These are phyloP conservation scores for Spinellus fusiger DNA, from an alignment of 192 early-diverging fungal genomes.

Conservation along the genomic window DNA sequence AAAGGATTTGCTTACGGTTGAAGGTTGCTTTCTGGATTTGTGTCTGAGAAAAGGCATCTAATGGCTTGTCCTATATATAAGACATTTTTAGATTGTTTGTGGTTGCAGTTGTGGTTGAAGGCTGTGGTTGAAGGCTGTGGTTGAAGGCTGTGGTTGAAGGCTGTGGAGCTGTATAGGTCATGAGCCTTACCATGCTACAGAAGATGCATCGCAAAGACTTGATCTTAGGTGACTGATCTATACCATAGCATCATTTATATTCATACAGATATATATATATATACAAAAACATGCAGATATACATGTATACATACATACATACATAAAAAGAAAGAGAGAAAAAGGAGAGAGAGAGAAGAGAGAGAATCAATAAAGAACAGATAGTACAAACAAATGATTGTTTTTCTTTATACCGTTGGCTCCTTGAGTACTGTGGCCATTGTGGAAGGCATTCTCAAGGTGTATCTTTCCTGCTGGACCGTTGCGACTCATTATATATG, in stretches of 20 bases:
- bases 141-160: neutral
- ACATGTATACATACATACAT: too few relatives aligned
- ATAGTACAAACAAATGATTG: neutral
- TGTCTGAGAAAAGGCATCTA: constrained; percentile 33
- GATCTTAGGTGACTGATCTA: neutral
- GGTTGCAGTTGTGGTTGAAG: neutral
- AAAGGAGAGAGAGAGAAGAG: neutral
- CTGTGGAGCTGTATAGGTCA: neutral
- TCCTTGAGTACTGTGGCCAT: neutral
- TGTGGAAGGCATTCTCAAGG: neutral
- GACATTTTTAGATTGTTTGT: neutral
- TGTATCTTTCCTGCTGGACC: neutral
- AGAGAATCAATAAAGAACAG: neutral
- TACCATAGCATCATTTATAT: neutral
- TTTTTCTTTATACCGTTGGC: neutral
- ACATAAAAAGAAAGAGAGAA: neutral
- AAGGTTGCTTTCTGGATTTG: constrained; percentile 31
- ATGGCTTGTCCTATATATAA: constrained; percentile 21
- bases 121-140: neutral
- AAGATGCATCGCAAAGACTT: constrained; percentile 9
- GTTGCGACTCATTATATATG: neutral
- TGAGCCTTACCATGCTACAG: constrained; percentile 7
- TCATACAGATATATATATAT: too few relatives aligned
- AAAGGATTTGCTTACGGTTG: constrained; percentile 29
- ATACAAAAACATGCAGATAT: neutral